These are phyloP conservation scores for Globisporangium lucens DNA, from an alignment of 352 stramenopile species.

Conservation along the genomic window DNA sequence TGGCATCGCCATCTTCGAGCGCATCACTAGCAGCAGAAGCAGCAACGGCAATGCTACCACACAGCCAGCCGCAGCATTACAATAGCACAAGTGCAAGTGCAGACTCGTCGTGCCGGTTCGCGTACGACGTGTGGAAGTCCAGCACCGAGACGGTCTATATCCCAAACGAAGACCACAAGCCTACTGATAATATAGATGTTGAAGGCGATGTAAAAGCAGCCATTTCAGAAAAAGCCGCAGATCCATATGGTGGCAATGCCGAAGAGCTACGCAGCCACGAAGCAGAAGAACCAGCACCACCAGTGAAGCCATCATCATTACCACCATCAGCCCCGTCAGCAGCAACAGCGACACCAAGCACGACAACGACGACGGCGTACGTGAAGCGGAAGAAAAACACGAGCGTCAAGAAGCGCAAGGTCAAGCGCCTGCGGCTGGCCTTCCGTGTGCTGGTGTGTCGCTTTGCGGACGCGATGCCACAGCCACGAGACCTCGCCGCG, in stretches of 20 bases:
- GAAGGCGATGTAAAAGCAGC: background rate
- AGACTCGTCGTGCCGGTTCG: constrained; percentile 21
- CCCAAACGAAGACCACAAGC: constrained; percentile 9
- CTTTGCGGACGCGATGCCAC: constrained; percentile 38
- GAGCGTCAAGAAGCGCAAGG: constrained; percentile 31
- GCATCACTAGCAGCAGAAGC: background rate
- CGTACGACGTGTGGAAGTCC: constrained; percentile 65
- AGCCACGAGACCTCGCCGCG: constrained; percentile 19
- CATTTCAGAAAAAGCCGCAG: background rate
- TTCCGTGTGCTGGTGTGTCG: constrained; percentile 57
- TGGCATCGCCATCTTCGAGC: background rate
- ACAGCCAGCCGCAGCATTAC: constrained; percentile 23
- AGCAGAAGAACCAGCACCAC: background rate
- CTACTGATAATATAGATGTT: background rate
- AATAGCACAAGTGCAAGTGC: background rate
- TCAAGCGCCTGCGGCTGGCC: constrained; percentile 43
- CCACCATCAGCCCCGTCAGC: too few relatives aligned
- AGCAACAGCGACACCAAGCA: background rate
- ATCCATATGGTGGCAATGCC: background rate
- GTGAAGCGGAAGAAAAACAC: constrained; percentile 16
- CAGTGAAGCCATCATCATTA: background rate
- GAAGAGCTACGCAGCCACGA: background rate
- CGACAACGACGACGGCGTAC: background rate
- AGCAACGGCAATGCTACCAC: background rate
- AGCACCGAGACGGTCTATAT: constrained; percentile 24